phyloP scores from a whole-genome alignment of 2,329 filamentous ascomycete genomes.

The Chaetomium strumarium region DNA sequence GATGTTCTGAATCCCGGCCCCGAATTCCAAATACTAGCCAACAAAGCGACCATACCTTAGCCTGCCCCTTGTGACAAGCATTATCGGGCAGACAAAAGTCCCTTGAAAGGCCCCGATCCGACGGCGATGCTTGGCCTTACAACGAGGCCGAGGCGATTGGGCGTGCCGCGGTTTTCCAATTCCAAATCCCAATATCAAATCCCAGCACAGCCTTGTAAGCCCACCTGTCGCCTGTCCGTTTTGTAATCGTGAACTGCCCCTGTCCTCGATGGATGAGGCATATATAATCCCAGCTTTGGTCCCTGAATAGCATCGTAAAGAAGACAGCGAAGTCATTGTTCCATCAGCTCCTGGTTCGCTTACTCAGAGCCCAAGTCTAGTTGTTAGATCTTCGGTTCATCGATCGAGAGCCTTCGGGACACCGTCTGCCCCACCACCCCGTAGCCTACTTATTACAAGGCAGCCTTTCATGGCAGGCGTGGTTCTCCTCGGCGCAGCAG shows the following conservation, averaged over 20 bases:
- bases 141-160: conserved; percentile 8
- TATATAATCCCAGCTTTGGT: background rate
- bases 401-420: background rate
- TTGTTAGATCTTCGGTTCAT: background rate
- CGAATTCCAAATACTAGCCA: background rate
- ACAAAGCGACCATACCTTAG: no score
- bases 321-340: background rate
- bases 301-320: no score
- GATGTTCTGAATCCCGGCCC: background rate
- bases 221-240: background rate
- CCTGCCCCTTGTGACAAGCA: no score
- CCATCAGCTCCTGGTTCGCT: background rate
- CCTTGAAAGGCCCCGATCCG: no score
- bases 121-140: no score
- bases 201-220: conserved; percentile 8
- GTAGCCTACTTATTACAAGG: background rate
- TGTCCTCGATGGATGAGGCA: background rate
- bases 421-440: background rate
- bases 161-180: background rate
- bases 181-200: background rate
- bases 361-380: background rate
- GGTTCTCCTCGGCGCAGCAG: background rate
- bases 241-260: background rate
- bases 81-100: no score
- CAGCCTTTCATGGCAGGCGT: background rate